These are phyloP conservation scores for Leccinum subfulvum DNA, from an alignment of 1,284 basidiomycete genomes.

Conservation along the genomic window DNA sequence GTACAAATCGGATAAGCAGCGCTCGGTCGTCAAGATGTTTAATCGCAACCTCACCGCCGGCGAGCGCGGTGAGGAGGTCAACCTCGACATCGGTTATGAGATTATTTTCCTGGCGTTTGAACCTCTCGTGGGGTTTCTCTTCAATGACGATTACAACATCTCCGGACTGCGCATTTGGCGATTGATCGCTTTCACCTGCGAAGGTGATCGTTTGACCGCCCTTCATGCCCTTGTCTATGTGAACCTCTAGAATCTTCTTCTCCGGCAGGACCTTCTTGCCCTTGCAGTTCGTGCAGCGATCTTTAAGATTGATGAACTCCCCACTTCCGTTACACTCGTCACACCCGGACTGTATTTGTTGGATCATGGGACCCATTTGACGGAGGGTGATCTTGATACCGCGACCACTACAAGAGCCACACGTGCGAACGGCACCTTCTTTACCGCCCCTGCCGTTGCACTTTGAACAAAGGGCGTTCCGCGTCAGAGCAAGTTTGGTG, in stretches of 20 bases:
- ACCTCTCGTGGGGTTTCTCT: slow-evolving; percentile 90
- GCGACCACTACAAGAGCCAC: slow-evolving; percentile 82
- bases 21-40: slow-evolving; percentile 93
- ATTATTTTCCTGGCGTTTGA: slow-evolving; percentile 94
- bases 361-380: slow-evolving; percentile 99
- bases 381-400: slow-evolving; percentile 91
- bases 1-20: slow-evolving; percentile 80
- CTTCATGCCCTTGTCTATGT: slow-evolving; percentile 99
- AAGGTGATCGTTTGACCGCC: slow-evolving; percentile 96
- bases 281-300: slow-evolving; percentile 91
- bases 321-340: slow-evolving; percentile 91
- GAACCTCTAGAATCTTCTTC: slow-evolving; percentile 97
- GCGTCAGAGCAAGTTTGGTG: slow-evolving; percentile 95
- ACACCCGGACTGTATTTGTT: slow-evolving; percentile 97
- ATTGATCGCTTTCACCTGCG: slow-evolving; percentile 94
- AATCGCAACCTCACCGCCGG: slow-evolving; percentile 88
- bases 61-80: slow-evolving; percentile 92
- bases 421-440: slow-evolving; percentile 88
- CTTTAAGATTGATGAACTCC: slow-evolving; percentile 92
- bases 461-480: slow-evolving; percentile 90
- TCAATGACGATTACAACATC: slow-evolving; percentile 98
- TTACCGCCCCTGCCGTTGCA: slow-evolving; percentile 98
- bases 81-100: slow-evolving; percentile 86
- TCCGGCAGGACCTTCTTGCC: slow-evolving; percentile 95
- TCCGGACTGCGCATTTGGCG: slow-evolving; percentile 86